Base-by-base conservation (phyloP, 2,329 filamentous ascomycete species). In the Penicillium sp. region DNA sequence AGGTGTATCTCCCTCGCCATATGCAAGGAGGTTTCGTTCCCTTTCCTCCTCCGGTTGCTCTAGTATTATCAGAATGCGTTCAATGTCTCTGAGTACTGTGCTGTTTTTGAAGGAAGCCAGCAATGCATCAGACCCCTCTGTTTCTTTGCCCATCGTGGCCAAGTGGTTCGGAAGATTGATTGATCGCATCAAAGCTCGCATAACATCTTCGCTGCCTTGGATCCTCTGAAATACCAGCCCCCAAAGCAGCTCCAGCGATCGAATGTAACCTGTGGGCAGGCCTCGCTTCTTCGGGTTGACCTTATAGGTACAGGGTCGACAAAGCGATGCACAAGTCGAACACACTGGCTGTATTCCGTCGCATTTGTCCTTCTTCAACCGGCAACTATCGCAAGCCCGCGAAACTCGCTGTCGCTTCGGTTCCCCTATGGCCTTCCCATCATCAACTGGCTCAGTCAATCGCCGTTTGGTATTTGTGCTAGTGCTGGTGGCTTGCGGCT, bases 201-300 rank as follows among this genome's bases (percentile, higher is more conserved):
- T 77, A 14, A 80, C 78, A 49, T 79, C 76, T 69, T 89, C 86
- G 45, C 79, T 81, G 10, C 81, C 83, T 14, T 83, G 79, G 35
- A 85, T 80, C 52, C 82, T 82, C 56, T 84, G 80, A 57, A 90
- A 87, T 1, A 88, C 74, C 78, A 85, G 85, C 12, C 85, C 86
- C 52, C 89, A 78, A 10, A 86, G 82, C 41, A 88, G 72, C 70
- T 92, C 89, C 17, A 92, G 77, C 0, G 87, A 88, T 33, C 88
- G 82, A 52, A 92, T 87, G 67, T 91, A 91, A 16, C 89, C 89
- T n/a, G 89, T 89, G 64, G 88, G 88, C 11, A 92, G 84, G 4
- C 89, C 89, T 60, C 89, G 81, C 70, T 91, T 91, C 73, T 90
- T 90, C 8, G 87, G 85, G 51, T 84, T 85, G 51, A 87, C 82